These are phyloP conservation scores for Trichophyton benhamiae DNA, from an alignment of 2,329 filamentous ascomycete species.

Conservation along the genomic window DNA sequence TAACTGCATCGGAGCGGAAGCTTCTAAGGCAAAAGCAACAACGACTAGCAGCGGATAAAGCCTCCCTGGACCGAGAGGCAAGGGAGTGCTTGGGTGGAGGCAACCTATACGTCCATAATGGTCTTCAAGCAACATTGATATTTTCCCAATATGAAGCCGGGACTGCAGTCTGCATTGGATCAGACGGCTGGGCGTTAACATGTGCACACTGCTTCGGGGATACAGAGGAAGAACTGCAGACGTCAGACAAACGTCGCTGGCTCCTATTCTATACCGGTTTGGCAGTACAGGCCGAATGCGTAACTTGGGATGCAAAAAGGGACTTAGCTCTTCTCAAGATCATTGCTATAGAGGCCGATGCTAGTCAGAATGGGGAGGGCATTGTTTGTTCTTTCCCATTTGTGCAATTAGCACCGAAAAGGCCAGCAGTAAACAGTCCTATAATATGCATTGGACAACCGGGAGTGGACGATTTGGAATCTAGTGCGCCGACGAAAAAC, in stretches of 20 bases:
- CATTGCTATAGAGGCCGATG: conserved; percentile 16
- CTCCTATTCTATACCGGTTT: conserved; percentile 35
- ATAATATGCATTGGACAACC: conserved; percentile 33
- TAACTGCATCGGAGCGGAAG: background rate
- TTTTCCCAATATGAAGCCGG: conserved; percentile 41
- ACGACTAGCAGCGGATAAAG: background rate
- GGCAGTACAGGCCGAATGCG: conserved; percentile 29
- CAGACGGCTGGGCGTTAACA: conserved; percentile 36
- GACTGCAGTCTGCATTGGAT: conserved; percentile 40
- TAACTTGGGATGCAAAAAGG: conserved; percentile 32
- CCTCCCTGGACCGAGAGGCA: background rate
- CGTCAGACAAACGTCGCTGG: conserved; percentile 22
- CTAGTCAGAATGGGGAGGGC: background rate
- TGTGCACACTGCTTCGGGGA: conserved; percentile 43
- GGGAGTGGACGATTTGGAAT: conserved; percentile 36
- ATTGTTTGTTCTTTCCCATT: conserved; percentile 14
- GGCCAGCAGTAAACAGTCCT: conserved; percentile 12
- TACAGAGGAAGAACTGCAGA: conserved; percentile 23
- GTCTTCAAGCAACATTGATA: conserved; percentile 23
- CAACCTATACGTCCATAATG: background rate
- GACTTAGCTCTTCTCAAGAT: conserved; percentile 40
- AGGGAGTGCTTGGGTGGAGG: background rate
- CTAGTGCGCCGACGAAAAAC: conserved; percentile 24
- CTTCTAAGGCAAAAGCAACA: conserved; percentile 3
- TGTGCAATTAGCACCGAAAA: conserved; percentile 7